Evolutionary conservation across 2,329 filamentous ascomycete genomes (phyloP).

Genomic region (Aspergillus cejpii): DNA sequence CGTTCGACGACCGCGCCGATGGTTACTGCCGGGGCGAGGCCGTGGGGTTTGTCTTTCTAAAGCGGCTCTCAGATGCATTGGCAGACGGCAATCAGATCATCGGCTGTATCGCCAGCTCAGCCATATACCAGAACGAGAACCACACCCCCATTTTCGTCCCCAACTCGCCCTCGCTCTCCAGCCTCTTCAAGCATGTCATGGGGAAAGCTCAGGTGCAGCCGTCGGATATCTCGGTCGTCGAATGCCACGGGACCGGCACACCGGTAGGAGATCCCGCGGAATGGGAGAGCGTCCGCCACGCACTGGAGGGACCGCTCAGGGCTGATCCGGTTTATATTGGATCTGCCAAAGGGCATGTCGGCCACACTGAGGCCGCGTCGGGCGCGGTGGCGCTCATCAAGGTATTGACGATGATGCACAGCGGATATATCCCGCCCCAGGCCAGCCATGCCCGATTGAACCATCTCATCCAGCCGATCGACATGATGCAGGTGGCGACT

Average conservation of each 20-base stretch:
- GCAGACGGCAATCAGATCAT: slow-evolving; percentile 42
- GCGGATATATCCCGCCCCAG: slow-evolving; percentile 22
- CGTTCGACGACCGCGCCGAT: slow-evolving; percentile 44
- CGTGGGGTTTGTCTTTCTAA: slow-evolving; percentile 44
- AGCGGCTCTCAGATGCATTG: slow-evolving; percentile 43
- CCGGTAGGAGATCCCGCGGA: slow-evolving; percentile 29
- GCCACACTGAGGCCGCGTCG: slow-evolving; percentile 31
- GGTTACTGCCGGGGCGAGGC: slow-evolving; percentile 50
- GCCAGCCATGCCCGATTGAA: slow-evolving; percentile 23
- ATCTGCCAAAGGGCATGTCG: slow-evolving; percentile 32
- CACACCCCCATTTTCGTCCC: slow-evolving; percentile 20
- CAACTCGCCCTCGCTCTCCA: slow-evolving; percentile 19
- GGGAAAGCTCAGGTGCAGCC: slow-evolving; percentile 18
- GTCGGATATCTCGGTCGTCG: slow-evolving; percentile 27
- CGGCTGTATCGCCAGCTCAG: slow-evolving; percentile 35
- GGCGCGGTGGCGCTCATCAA: slow-evolving; percentile 30
- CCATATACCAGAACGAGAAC: slow-evolving; percentile 32
- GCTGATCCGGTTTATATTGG: slow-evolving; percentile 17
- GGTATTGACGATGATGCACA: slow-evolving; percentile 26
- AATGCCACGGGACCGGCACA: slow-evolving; percentile 33
- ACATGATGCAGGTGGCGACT: slow-evolving; percentile 15
- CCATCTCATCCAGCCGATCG: slow-evolving; percentile 14
- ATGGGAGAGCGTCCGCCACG: slow-evolving; percentile 19
- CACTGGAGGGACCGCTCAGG: slow-evolving; percentile 17
- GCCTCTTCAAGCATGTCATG: slow-evolving; percentile 27